Evolutionary conservation across 176 grass and related monocot species (phyloP), one percentile per base, ranked within the genome.

Genomic region (Ensete ventricosum): DNA sequence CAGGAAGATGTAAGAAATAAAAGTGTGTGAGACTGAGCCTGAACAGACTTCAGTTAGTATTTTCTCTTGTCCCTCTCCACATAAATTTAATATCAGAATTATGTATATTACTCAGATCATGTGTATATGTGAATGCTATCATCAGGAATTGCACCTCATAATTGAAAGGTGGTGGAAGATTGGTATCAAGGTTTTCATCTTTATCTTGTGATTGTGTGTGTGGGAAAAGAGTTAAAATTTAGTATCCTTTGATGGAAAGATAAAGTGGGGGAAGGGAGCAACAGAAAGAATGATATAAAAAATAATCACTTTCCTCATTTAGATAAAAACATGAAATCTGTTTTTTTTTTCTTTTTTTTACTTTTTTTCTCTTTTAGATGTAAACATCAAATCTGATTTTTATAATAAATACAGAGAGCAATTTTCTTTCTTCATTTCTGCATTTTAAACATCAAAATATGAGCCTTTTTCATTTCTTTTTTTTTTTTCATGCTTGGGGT

Each of bases 101-200:
- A 22, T 20, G n/a, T 24, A 64, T 9, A 10, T 22, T 10, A 22
- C 19, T 9, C 22, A 9, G 10, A 20, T 9, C 9, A 64, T 11
- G n/a, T 64, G 64, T 29, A 43, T 34, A 67, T 27, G 11, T 67
- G 29, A 67, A 67, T 34, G 64, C 9, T 29, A 67, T 67, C 29
- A 67, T 66, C 25, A 67, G 26, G 26, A 27, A 67, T 67, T 67
- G 64, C 64, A 67, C 64, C 22, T 12, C 64, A 67, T 67, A 29
- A 29, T 67, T 67, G 25, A 67, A 67, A 43, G 64, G 64, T 29
- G 64, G 64, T 67, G 64, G 13, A 14, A 67, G 26, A 67, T 67
- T 67, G 64, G 9, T 34, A 67, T 29, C 64, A 17, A 29, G 25
- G 21, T 4, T 25, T 34, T 67, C 64, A 23, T 16, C 26, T 34